A percentile compares a stretch with the other conserved stretches of the same genome.
Evolutionary conservation across 306 rosid genomes (phyloP).

Genomic region (Vigna nakashimae): DNA sequence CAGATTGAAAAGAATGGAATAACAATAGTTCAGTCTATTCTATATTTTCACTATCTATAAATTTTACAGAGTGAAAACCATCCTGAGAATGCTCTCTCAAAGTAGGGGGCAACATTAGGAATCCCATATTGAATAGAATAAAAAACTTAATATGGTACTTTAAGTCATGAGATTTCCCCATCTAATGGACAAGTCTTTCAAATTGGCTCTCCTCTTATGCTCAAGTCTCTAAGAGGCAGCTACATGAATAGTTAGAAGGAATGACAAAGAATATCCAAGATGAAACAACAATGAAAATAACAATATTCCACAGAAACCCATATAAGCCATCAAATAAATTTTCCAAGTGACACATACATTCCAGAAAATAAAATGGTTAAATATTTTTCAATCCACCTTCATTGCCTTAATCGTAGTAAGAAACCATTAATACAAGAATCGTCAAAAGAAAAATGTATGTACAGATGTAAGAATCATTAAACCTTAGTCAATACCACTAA

Average conservation of each 20-base stretch:
- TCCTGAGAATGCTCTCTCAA: background rate
- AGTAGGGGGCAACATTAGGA: background rate
- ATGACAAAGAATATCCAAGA: conserved; percentile 1
- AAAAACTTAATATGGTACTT: no score
- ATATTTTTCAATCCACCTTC: conserved; percentile 16
- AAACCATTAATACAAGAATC: conserved; percentile 33
- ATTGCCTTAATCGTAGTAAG: conserved; percentile 23
- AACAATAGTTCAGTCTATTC: background rate
- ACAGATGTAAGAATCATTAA: background rate
- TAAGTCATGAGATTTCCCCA: background rate
- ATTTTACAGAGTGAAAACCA: background rate
- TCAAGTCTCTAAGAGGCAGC: background rate
- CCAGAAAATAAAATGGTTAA: conserved; percentile 26
- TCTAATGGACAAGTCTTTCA: background rate
- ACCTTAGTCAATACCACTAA: background rate
- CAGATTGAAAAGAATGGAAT: background rate
- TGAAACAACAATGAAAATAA: conserved; percentile 10
- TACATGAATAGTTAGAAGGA: background rate
- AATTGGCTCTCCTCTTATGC: background rate
- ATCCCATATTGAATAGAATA: background rate
- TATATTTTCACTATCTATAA: no score
- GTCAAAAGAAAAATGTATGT: background rate
- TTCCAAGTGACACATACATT: conserved; percentile 24
- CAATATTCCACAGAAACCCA: background rate
- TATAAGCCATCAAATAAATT: conserved; percentile 24